These are phyloP conservation scores for Ophiostoma sp. DNA, from an alignment of 2,329 filamentous ascomycete species.

Conservation along the genomic window DNA sequence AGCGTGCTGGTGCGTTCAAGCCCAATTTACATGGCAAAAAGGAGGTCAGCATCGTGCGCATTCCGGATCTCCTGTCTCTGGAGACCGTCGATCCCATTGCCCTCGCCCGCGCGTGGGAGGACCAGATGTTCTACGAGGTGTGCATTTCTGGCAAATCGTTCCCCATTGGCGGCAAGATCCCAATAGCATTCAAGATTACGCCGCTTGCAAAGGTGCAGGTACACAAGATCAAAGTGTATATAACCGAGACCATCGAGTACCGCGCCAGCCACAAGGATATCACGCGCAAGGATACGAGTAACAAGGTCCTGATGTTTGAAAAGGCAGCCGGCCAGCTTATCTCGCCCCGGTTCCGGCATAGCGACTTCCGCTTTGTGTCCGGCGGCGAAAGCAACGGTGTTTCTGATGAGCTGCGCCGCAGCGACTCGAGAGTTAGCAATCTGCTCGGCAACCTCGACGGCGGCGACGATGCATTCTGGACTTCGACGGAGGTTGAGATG, in stretches of 20 bases:
- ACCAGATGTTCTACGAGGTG: constrained; percentile 92
- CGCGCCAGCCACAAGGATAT: constrained; percentile 77
- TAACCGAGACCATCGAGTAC: constrained; percentile 87
- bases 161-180: constrained; percentile 77
- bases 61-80: constrained; percentile 79
- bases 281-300: constrained; percentile 68
- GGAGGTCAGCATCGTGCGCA: constrained; percentile 76
- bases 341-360: constrained; percentile 66
- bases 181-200: constrained; percentile 89
- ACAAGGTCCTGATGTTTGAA: constrained; percentile 81
- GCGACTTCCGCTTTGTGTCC: constrained; percentile 68
- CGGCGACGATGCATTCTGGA: constrained; percentile 65
- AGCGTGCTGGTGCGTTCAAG: constrained; percentile 83
- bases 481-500: constrained; percentile 90
- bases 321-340: constrained; percentile 76
- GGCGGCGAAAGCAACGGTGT: constrained; percentile 66
- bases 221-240: constrained; percentile 84
- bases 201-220: constrained; percentile 89
- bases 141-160: constrained; percentile 95
- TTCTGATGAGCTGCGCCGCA: constrained; percentile 41
- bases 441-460: constrained; percentile 73
- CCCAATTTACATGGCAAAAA: constrained; percentile 77
- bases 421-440: constrained; percentile 49
- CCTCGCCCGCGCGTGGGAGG: constrained; percentile 89
- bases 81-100: constrained; percentile 92